Conservation (phyloP, 1,284 basidiomycete species). For the Leccinum huronense region DNA sequence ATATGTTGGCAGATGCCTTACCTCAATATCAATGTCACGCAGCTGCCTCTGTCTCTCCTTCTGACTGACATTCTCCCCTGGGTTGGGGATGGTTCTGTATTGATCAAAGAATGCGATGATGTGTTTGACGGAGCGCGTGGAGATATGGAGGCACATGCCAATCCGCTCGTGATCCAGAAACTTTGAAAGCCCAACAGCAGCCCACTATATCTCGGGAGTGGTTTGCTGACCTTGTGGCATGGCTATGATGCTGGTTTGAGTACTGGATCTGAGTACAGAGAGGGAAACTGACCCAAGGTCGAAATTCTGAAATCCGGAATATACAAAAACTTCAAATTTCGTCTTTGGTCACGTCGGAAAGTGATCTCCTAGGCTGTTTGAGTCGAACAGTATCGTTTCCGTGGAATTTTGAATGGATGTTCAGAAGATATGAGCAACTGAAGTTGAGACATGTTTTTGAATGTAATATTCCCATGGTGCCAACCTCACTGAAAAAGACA, state of each 20-base stretch:
- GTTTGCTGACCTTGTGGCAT: constrained; percentile 6
- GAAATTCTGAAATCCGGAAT: neutral
- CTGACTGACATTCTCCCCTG: neutral
- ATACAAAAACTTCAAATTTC: neutral
- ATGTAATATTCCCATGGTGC: constrained; percentile 2
- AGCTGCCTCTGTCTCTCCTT: no score
- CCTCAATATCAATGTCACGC: neutral
- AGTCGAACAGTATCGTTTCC: constrained; percentile 4
- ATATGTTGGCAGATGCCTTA: neutral
- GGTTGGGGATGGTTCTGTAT: neutral
- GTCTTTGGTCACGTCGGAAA: neutral
- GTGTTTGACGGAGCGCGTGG: neutral
- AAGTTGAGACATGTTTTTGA: constrained; percentile 2
- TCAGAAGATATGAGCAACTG: constrained; percentile 3
- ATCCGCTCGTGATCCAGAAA: neutral
- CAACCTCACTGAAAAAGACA: constrained; percentile 8
- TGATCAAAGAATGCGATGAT: neutral
- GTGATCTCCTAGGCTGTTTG: neutral
- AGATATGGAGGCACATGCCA: neutral
- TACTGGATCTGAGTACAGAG: neutral
- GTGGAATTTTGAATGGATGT: neutral
- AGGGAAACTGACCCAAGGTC: neutral
- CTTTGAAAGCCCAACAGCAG: neutral
- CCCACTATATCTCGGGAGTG: neutral
- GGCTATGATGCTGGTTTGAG: constrained; percentile 3